These are phyloP conservation scores for Phytophthora sansomeana DNA, from an alignment of 352 stramenopile genomes.

Conservation along the genomic window DNA sequence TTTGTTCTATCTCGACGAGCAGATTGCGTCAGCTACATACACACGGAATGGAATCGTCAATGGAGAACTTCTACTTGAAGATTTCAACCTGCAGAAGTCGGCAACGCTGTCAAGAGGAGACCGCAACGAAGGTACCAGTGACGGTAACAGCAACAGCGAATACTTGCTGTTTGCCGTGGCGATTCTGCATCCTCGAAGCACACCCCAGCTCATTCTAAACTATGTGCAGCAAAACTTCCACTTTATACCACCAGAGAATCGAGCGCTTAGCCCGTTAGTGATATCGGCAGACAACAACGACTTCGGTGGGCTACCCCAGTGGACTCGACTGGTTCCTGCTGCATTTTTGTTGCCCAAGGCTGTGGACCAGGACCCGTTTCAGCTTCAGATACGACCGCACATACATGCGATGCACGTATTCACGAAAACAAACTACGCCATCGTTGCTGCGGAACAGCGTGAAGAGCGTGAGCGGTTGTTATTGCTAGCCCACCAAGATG, in stretches of 20 bases:
- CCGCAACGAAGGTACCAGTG: neutral
- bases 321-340: constrained; percentile 34
- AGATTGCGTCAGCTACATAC: constrained; percentile 66
- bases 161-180: constrained; percentile 80
- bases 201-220: constrained; percentile 64
- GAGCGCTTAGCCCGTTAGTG: constrained; percentile 7
- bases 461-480: constrained; percentile 65
- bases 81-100: constrained; percentile 64
- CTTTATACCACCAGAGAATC: constrained; percentile 49
- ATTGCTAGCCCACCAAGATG: constrained; percentile 57
- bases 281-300: constrained; percentile 30
- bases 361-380: constrained; percentile 60
- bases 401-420: constrained; percentile 68
- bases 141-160: constrained; percentile 30
- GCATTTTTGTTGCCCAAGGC: constrained; percentile 49
- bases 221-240: constrained; percentile 83
- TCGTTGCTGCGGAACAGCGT: constrained; percentile 54
- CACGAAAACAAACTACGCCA: constrained; percentile 39
- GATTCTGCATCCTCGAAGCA: constrained; percentile 61
- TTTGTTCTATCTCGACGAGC: constrained; percentile 78
- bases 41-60: constrained; percentile 69
- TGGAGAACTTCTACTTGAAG: constrained; percentile 69
- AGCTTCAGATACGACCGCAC: constrained; percentile 63
- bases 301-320: constrained; percentile 20
- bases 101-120: constrained; percentile 5